Percentiles rank a stretch among this genome's conserved stretches.
Conservation (phyloP, 1,284 basidiomycete genomes). For the Neolentinus lepideus region DNA sequence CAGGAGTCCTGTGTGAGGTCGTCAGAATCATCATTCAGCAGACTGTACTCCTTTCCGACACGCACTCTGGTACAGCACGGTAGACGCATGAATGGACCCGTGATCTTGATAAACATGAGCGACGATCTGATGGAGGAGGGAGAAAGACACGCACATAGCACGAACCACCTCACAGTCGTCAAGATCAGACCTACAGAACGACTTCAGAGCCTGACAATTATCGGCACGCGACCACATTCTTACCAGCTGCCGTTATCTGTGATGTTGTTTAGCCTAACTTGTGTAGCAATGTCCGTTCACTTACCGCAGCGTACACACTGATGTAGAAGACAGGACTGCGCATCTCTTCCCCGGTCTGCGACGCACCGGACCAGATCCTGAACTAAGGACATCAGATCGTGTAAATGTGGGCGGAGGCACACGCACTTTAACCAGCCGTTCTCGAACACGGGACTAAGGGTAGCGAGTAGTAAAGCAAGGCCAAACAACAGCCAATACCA, state of each 20-base stretch:
- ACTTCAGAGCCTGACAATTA: conserved; percentile 7
- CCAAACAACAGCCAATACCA: conserved; percentile 73
- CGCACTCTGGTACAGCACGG: conserved; percentile 64
- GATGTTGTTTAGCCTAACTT: conserved; percentile 7
- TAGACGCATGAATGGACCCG: conserved; percentile 66
- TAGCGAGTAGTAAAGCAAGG: conserved; percentile 51
- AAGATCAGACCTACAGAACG: conserved; percentile 46
- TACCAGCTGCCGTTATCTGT: conserved; percentile 35
- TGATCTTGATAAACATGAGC: conserved; percentile 31
- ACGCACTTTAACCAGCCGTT: conserved; percentile 76
- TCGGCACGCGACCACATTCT: conserved; percentile 4
- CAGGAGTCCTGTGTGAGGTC: conserved; percentile 64
- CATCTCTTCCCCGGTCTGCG: conserved; percentile 25
- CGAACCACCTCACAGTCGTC: conserved; percentile 59
- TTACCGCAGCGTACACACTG: conserved; percentile 61
- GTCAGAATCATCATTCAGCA: conserved; percentile 9
- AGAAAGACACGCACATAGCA: conserved; percentile 41
- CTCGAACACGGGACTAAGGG: conserved; percentile 71
- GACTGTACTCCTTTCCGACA: conserved; percentile 14
- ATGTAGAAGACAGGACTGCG: conserved; percentile 71
- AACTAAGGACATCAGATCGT: conserved; percentile 9
- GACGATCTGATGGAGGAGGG: conserved; percentile 3
- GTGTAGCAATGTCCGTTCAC: conserved; percentile 14
- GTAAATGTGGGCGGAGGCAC: not conserved
- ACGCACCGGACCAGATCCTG: conserved; percentile 62